Conservation (phyloP, 257 asterid species). For the Ligustrum vulgare region DNA sequence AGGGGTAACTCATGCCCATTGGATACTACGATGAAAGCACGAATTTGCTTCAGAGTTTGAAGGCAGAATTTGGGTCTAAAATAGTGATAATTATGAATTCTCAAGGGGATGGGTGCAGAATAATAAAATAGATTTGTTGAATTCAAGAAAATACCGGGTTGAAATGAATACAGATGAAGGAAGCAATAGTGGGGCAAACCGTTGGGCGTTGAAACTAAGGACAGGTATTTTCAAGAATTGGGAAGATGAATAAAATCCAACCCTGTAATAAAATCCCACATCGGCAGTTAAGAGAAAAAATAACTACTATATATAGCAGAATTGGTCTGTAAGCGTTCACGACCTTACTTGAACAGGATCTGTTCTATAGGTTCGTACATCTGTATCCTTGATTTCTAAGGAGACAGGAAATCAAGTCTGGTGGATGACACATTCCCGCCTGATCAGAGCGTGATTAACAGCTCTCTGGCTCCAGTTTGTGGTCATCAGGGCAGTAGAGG, state of each 20-base stretch:
- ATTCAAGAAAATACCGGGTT: conserved; percentile 2
- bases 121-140: conserved; percentile 1
- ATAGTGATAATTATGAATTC: conserved; percentile 3
- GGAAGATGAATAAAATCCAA: not conserved
- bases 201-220: conserved; percentile 29
- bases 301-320: not conserved
- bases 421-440: not conserved
- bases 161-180: not conserved
- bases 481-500: not conserved
- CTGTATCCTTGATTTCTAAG: not conserved
- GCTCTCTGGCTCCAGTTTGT: not conserved
- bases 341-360: conserved; percentile 4
- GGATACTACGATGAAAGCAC: conserved; percentile 37
- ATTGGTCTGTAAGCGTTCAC: not conserved
- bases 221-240: conserved; percentile 23
- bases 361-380: not conserved
- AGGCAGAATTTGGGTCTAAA: not conserved
- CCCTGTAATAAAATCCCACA: not conserved
- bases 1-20: not conserved
- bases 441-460: not conserved
- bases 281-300: not conserved
- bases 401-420: not conserved
- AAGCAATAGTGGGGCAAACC: conserved; percentile 14
- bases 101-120: conserved; percentile 27
- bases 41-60: conserved; percentile 1